Evolutionary conservation across 148 eudicot genomes (phyloP).

Genomic region (Rhododendron kiyosumense): DNA sequence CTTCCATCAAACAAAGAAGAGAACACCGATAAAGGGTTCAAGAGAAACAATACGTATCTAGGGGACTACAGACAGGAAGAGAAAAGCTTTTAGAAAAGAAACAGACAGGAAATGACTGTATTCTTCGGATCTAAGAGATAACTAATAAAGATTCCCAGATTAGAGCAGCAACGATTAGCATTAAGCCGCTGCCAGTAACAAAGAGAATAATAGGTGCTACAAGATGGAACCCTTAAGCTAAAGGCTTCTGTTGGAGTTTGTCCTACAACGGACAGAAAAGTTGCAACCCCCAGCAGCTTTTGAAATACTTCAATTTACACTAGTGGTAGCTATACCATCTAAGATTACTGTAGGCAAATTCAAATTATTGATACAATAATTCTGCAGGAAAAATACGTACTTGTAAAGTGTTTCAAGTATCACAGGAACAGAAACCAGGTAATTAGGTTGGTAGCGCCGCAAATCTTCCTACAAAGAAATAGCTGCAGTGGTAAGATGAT

Average conservation of each 20-base stretch:
- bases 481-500: slow-evolving; percentile 19
- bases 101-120: not conserved
- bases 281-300: not conserved
- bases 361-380: not conserved
- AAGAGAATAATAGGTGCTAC: not conserved
- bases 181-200: not conserved
- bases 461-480: slow-evolving; percentile 71
- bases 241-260: not conserved
- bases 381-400: slow-evolving; percentile 28
- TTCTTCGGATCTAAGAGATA: not conserved
- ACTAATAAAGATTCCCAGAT: not conserved
- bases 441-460: slow-evolving; percentile 69
- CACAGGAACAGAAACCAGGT: slow-evolving; percentile 79
- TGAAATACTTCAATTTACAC: not conserved
- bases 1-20: not conserved
- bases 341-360: not conserved
- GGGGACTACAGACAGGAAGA: not conserved
- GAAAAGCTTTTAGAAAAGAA: not conserved
- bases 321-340: not conserved
- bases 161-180: not conserved
- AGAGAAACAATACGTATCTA: not conserved
- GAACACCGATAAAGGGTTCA: not conserved
- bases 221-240: not conserved
- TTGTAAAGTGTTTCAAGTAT: slow-evolving; percentile 87
- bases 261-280: not conserved